A percentile compares a stretch with the other conserved stretches of the same genome.
These are phyloP conservation scores for Coriolopsis trogii DNA, from an alignment of 1,284 basidiomycete genomes.

Conservation along the genomic window DNA sequence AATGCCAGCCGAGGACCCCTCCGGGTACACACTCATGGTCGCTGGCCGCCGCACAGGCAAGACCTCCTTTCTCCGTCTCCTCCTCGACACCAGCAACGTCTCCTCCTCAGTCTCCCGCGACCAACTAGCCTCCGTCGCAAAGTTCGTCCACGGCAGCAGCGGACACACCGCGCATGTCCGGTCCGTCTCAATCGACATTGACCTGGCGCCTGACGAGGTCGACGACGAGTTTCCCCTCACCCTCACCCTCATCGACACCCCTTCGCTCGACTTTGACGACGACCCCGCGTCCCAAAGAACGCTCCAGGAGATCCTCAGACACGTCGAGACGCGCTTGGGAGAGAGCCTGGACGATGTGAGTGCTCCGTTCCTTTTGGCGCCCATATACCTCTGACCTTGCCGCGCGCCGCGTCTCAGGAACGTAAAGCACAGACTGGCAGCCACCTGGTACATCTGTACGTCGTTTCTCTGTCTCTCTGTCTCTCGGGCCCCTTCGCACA, in stretches of 20 bases:
- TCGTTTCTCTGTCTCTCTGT: slow-evolving; percentile 26
- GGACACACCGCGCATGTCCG: slow-evolving; percentile 70
- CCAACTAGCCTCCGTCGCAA: slow-evolving; percentile 73
- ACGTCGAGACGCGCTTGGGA: slow-evolving; percentile 66
- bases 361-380: slow-evolving; percentile 32
- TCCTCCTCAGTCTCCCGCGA: slow-evolving; percentile 60
- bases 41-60: slow-evolving; percentile 78
- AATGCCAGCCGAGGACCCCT: slow-evolving; percentile 25
- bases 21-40: slow-evolving; percentile 71
- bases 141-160: slow-evolving; percentile 73
- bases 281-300: slow-evolving; percentile 58
- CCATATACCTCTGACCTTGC: slow-evolving; percentile 13
- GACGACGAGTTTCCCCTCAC: slow-evolving; percentile 50
- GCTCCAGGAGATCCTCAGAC: slow-evolving; percentile 63
- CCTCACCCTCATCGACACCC: slow-evolving; percentile 78
- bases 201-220: slow-evolving; percentile 44
- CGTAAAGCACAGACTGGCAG: slow-evolving; percentile 67
- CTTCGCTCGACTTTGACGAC: slow-evolving; percentile 70
- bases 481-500: not conserved
- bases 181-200: slow-evolving; percentile 67
- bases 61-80: slow-evolving; percentile 77
- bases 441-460: slow-evolving; percentile 80
- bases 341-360: slow-evolving; percentile 74
- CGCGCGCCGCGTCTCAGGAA: slow-evolving; percentile 48
- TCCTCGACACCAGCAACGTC: slow-evolving; percentile 73